Evolutionary conservation across 2,329 filamentous ascomycete genomes (phyloP), one percentile per base, ranked within the genome.

Genomic region (Colletotrichum noveboracense): DNA sequence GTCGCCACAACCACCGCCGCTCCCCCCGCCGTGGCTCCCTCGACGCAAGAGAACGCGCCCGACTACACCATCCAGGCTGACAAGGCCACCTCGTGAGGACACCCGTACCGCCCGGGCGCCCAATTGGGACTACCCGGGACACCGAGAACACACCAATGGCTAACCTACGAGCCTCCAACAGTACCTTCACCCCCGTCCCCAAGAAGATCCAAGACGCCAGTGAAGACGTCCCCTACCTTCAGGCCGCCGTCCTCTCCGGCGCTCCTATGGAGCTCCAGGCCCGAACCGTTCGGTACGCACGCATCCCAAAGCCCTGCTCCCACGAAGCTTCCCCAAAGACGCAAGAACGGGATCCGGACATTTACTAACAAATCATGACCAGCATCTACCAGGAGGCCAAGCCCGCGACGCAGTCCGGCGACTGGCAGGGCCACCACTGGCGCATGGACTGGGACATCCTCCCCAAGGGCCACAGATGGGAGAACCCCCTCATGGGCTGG

Each of bases 401-500:
- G 88, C 93, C 97, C n/a, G 96, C 97, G 43, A 98, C 96, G 58
- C 97, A 99, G 87, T 98, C 96, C 38, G 96, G 97, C 78, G 91
- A 92, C 80, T 98, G 95, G 94, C 93, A 95, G 83, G 88, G 91
- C 71, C 92, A 94, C 83, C 91, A 94, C 82, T 99, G 97, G 97
- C 94, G 96, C 66, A 97, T 99, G 96, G 97, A 99, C 85, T 99
- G 97, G 97, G 97, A 99, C 84, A 92, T 98, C 65, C 90, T 98
- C 36, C 87, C 90, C 80, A 98, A 97, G 88, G 97, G 97, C 77
- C 95, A 98, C 86, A 92, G 97, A 80, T 99, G 97, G 97, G 97
- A 99, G 89, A 99, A 99, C 87, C 95, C 94, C 62, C 87, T 99
- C 84, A 99, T 99, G 92, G 97, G 97, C 76, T 99, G 97, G 97